Conservation (phyloP, 176 grass and related monocot species). For the Carex kokanica region DNA sequence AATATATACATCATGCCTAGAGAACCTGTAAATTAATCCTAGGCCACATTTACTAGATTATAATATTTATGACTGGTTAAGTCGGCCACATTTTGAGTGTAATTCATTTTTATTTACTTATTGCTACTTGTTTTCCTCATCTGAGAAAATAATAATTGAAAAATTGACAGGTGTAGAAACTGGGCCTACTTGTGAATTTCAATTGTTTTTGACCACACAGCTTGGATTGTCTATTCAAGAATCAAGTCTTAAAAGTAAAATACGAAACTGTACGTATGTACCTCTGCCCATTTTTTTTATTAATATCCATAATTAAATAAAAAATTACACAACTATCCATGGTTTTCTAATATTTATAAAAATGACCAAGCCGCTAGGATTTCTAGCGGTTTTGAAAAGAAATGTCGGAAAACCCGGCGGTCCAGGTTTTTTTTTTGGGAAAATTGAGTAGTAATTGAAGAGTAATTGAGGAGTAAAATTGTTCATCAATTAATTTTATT, state of each 20-base stretch:
- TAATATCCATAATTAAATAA: too few species aligned
- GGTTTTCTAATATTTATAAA: too few species aligned
- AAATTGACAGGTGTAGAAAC: not conserved
- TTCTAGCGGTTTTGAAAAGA: too few species aligned
- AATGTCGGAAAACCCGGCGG: too few species aligned
- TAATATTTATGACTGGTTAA: not conserved
- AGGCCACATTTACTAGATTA: not conserved
- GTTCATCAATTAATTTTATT: too few species aligned
- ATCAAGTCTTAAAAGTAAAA: not conserved
- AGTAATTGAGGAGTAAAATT: too few species aligned
- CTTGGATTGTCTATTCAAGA: slow-evolving; percentile 20
- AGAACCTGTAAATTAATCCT: not conserved
- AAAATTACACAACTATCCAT: too few species aligned
- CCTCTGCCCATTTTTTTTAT: too few species aligned
- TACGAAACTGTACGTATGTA: not conserved
- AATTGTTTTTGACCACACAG: not conserved
- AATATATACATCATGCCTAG: not conserved
- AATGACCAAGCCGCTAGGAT: too few species aligned
- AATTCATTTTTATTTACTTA: not conserved
- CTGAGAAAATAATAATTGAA: not conserved
- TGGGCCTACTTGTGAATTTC: not conserved
- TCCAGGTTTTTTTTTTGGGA: too few species aligned
- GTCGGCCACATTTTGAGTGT: not conserved
- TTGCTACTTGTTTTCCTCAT: not conserved
- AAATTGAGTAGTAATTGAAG: too few species aligned